phyloP scores from a whole-genome alignment of 2,329 filamentous ascomycete species.

The Arthrinium puccinioides region DNA sequence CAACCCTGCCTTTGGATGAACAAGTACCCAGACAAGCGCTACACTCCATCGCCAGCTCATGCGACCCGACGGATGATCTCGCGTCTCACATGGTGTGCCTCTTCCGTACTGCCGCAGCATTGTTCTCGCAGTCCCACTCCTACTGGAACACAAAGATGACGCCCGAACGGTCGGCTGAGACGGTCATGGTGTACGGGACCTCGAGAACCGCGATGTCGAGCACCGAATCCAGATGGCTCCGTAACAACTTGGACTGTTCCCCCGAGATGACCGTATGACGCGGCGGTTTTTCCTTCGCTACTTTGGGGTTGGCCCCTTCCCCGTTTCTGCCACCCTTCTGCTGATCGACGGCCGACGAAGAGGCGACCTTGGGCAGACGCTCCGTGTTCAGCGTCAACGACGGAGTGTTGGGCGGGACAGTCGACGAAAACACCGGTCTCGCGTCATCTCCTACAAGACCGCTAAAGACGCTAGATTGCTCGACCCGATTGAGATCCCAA shows the following conservation, averaged over 20 bases:
- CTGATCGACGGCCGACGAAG: conserved; percentile 20
- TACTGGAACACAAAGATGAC: conserved; percentile 71
- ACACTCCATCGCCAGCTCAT: no score
- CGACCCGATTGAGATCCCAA: conserved; percentile 78
- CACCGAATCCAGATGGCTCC: conserved; percentile 80
- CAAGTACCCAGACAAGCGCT: no score
- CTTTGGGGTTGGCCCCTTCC: conserved; percentile 19
- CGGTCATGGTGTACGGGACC: conserved; percentile 83
- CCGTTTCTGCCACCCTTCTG: conserved; percentile 13
- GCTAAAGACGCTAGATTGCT: conserved; percentile 74
- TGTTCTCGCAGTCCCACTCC: conserved; percentile 1
- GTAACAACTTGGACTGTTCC: conserved; percentile 80
- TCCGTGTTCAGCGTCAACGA: conserved; percentile 59
- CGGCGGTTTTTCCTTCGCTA: conserved; percentile 40
- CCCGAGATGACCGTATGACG: conserved; percentile 79
- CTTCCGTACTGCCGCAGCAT: no score
- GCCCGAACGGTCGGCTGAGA: conserved; percentile 83
- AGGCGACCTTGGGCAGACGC: conserved; percentile 37
- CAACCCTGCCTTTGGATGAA: no score
- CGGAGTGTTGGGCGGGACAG: conserved; percentile 41
- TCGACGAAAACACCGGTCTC: conserved; percentile 64
- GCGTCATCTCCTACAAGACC: conserved; percentile 59
- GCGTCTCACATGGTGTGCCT: no score
- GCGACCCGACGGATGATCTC: no score
- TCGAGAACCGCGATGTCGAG: conserved; percentile 85